Percentiles rank a stretch among this genome's conserved stretches.
Conservation (phyloP, 208 protist species). For the Kentomonas sorsogonicus region DNA sequence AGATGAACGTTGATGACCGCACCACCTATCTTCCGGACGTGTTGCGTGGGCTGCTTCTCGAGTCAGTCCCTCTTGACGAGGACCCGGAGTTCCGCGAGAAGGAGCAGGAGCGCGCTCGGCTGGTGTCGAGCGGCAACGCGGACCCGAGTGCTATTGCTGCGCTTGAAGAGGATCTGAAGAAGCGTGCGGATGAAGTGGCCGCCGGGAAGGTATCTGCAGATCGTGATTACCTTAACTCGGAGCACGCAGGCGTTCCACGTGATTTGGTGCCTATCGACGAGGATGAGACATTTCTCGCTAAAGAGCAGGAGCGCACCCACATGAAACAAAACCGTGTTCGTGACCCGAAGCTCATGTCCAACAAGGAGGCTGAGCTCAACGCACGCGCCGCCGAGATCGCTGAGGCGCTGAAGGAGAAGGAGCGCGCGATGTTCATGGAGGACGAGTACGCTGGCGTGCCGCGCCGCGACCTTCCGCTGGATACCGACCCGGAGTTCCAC, state of each 20-base stretch:
- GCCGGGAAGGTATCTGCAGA: slow-evolving; percentile 23
- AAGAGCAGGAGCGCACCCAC: slow-evolving; percentile 5
- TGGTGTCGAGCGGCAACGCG: slow-evolving; percentile 26
- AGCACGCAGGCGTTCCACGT: slow-evolving; percentile 35
- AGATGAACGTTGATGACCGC: slow-evolving; percentile 32
- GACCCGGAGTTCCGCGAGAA: slow-evolving; percentile 36
- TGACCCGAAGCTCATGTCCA: slow-evolving; percentile 15
- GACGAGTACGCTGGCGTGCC: slow-evolving; percentile 59
- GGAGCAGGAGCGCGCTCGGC: slow-evolving; percentile 30
- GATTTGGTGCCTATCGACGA: slow-evolving; percentile 47
- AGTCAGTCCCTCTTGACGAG: slow-evolving; percentile 27
- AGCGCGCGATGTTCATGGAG: slow-evolving; percentile 32
- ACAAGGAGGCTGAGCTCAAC: slow-evolving; percentile 34
- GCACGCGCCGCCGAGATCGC: slow-evolving; percentile 37
- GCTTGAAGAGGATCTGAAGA: slow-evolving; percentile 24
- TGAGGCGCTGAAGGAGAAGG: slow-evolving; percentile 22
- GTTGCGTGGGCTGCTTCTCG: slow-evolving; percentile 39
- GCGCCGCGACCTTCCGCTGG: slow-evolving; percentile 31
- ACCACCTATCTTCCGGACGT: slow-evolving; percentile 29
- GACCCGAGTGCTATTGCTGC: slow-evolving; percentile 13
- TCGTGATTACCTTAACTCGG: slow-evolving; percentile 39
- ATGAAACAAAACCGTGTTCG: slow-evolving; percentile 11
- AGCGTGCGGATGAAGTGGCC: slow-evolving; percentile 38
- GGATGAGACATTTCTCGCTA: slow-evolving; percentile 38
- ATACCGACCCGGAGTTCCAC: slow-evolving; percentile 42